These are phyloP conservation scores for Vanderwaltozyma yarrowii DNA, from an alignment of 805 yeast species.

Conservation along the genomic window DNA sequence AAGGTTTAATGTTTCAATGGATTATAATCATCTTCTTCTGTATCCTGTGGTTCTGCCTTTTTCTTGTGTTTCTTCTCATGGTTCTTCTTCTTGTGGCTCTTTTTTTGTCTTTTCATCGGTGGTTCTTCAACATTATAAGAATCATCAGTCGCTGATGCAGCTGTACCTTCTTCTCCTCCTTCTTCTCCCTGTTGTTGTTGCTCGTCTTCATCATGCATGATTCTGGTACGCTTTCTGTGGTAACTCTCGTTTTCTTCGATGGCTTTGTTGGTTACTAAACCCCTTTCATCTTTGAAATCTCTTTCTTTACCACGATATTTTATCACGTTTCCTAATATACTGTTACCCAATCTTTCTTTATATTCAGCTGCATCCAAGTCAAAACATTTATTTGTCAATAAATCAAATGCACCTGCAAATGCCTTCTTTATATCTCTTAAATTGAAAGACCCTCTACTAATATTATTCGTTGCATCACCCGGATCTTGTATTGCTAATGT, in stretches of 20 bases:
- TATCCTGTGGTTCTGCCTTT: not conserved
- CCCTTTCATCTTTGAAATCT: slow-evolving; percentile 69
- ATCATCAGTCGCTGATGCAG: not conserved
- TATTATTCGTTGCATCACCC: slow-evolving; percentile 67
- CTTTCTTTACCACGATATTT: slow-evolving; percentile 64
- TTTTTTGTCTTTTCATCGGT: slow-evolving; percentile 10
- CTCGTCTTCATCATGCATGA: slow-evolving; percentile 14
- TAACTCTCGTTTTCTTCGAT: slow-evolving; percentile 26
- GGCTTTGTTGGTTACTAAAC: slow-evolving; percentile 52
- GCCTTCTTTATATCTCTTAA: slow-evolving; percentile 70
- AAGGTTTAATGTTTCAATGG: not conserved
- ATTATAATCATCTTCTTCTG: not conserved
- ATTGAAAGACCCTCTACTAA: slow-evolving; percentile 77
- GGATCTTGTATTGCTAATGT: slow-evolving; percentile 82
- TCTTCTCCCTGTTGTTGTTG: slow-evolving; percentile 7
- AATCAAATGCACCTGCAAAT: slow-evolving; percentile 79
- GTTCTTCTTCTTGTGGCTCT: not conserved
- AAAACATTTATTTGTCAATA: slow-evolving; percentile 65
- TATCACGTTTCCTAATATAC: slow-evolving; percentile 72
- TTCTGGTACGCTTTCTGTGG: slow-evolving; percentile 17
- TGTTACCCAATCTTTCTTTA: slow-evolving; percentile 57
- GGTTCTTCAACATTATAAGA: slow-evolving; percentile 13
- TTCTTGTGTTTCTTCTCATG: slow-evolving; percentile 1
- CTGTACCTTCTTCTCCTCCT: slow-evolving; percentile 1
- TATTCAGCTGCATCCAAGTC: slow-evolving; percentile 56